Evolutionary conservation across 106 monocot genomes (phyloP), one percentile per base, ranked within the genome.

Genomic region (Dendrobium nobile): DNA sequence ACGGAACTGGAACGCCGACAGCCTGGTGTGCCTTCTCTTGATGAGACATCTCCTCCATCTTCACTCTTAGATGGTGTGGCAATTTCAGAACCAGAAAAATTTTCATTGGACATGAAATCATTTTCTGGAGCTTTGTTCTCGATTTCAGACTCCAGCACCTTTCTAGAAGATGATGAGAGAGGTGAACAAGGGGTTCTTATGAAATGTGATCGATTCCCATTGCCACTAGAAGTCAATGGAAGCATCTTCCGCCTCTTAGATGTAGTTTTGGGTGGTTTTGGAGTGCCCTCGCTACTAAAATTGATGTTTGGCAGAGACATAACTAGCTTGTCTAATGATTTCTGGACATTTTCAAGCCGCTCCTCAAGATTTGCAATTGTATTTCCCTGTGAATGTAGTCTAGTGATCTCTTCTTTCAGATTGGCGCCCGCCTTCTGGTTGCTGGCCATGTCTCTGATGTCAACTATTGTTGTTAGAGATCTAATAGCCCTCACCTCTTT

Each of bases 341-440:
- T 89, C 80, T 99, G 99, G 16, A 99, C 99, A 87, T 93, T 99
- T 56, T 99, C 99, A 16, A 99, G 82, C 77, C 90, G 87, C 45
- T 85, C 89, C 80, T 99, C 95, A 1, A 99, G 91, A 79, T 84
- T 85, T 15, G 95, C 93, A 73, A 99, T 95, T 19, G 91, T 84
- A 28, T 78, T 89, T 75, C 88, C 99, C 73, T 99, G 95, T 31
- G 89, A 88, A 72, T 95, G 91, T 19, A 99, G 89, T 80, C 99
- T 87, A 17, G 91, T 89, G 59, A 92, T 92, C 78, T 99, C 94
- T 73, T 95, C 95, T 79, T 92, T 95, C 28, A 99, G 82, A 75
- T 95, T 93, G 13, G 95, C 77, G 40, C 89, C 89, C 77, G 83
- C 31, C 27, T 67, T 79, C 26, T 64, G 79, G 56, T 44, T 77